phyloP scores from a whole-genome alignment of 768 basidiomycete species.

The Naganishia onofrii region DNA sequence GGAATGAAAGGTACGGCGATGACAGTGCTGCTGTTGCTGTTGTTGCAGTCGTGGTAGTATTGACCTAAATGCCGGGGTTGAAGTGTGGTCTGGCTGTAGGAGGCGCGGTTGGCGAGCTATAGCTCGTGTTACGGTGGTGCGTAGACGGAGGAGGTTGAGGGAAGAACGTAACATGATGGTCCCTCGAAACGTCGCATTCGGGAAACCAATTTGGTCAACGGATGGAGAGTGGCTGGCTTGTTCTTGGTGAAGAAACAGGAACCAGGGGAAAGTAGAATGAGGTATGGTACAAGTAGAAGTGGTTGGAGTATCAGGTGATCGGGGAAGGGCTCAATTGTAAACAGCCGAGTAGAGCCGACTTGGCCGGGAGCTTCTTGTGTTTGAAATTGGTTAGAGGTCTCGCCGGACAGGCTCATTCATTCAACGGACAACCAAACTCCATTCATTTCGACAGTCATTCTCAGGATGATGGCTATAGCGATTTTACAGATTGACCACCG shows the following conservation, averaged over 20 bases:
- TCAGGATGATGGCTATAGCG: background rate
- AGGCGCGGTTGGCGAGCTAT: background rate
- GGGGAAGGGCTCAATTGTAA: conserved; percentile 2
- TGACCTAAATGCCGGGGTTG: background rate
- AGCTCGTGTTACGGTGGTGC: conserved; percentile 14
- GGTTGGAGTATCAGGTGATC: background rate
- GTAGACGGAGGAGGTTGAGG: background rate
- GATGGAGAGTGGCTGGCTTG: background rate
- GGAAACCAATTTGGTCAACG: too few relatives aligned
- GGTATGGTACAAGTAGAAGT: background rate
- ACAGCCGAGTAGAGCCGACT: conserved; percentile 18
- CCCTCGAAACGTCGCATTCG: background rate
- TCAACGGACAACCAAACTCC: too few relatives aligned
- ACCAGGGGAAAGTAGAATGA: background rate
- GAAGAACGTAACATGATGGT: conserved; percentile 14
- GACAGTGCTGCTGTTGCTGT: background rate
- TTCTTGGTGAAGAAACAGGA: background rate
- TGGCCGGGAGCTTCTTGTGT: too few relatives aligned
- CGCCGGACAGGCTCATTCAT: too few relatives aligned
- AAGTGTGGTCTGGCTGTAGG: background rate
- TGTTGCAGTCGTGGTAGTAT: background rate
- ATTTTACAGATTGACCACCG: conserved; percentile 11
- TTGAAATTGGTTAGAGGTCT: too few relatives aligned
- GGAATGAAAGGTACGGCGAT: conserved; percentile 45
- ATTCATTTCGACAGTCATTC: too few relatives aligned